A percentile compares a stretch with the other conserved stretches of the same genome.
phyloP scores from a whole-genome alignment of 805 yeast genomes.

The Maudiozyma bulderi region DNA sequence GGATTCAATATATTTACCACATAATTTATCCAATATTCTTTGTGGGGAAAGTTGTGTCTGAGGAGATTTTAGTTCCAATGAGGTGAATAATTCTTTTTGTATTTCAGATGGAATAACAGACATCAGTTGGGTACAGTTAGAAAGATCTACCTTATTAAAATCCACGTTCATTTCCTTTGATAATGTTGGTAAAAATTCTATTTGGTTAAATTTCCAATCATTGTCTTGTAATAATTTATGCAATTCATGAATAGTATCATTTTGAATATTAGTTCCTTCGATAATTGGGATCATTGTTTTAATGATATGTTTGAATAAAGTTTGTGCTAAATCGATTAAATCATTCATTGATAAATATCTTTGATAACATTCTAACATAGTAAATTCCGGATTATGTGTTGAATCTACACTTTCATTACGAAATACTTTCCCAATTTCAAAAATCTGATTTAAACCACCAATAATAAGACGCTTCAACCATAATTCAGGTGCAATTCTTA shows the following conservation, averaged over 20 bases:
- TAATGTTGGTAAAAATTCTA: slow-evolving; percentile 27
- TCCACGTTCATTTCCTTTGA: slow-evolving; percentile 15
- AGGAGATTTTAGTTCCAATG: background rate
- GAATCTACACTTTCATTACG: slow-evolving; percentile 90
- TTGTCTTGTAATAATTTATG: slow-evolving; percentile 7
- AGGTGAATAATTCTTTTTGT: slow-evolving; percentile 1
- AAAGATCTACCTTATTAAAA: slow-evolving; percentile 27
- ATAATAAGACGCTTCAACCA: slow-evolving; percentile 83
- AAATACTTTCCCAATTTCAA: slow-evolving; percentile 76
- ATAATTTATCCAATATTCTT: slow-evolving; percentile 55
- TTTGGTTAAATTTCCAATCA: slow-evolving; percentile 22
- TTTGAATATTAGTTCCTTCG: too few species aligned
- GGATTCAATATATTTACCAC: slow-evolving; percentile 56
- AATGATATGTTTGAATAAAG: slow-evolving; percentile 36
- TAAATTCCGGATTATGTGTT: slow-evolving; percentile 91
- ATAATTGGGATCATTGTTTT: slow-evolving; percentile 13
- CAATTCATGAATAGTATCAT: slow-evolving; percentile 2
- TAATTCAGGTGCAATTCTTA: slow-evolving; percentile 90
- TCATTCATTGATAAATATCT: slow-evolving; percentile 58
- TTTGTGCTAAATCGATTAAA: slow-evolving; percentile 55
- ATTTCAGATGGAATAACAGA: slow-evolving; percentile 7
- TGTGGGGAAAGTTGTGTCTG: slow-evolving; percentile 35
- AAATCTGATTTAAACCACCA: slow-evolving; percentile 78
- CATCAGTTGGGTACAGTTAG: slow-evolving; percentile 15
- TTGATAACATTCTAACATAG: slow-evolving; percentile 82